Evolutionary conservation across 139 green algal genomes (phyloP), one percentile per base, ranked within the genome.

Genomic region (Auxenochlorella pyrenoidosa): DNA sequence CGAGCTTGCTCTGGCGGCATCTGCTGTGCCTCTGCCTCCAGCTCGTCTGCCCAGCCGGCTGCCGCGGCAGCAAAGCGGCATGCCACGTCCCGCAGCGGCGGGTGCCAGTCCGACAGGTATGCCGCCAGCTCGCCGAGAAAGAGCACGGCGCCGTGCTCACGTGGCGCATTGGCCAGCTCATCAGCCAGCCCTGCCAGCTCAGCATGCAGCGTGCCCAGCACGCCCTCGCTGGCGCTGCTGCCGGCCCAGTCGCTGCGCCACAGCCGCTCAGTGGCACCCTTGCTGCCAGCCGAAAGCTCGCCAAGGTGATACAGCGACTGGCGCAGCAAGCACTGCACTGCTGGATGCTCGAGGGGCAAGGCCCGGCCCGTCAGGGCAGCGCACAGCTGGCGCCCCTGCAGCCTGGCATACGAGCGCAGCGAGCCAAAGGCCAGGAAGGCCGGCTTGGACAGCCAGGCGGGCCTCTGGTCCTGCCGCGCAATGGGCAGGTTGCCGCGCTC

Each of bases 301-400:
- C 89, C 88, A 22, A 92, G 41, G 28, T 94, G 90, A 65, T 87
- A 90, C 70, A 94, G 63, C 47, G 75, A 24, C 88, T 94, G 91
- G 36, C 85, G 87, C 36, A 93, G 34, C 36, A 94, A 76, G 0
- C 66, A 36, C 26, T 88, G 85, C 60, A 94, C 91, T 3, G 78
- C 86, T 24, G 82, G 85, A 18, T 89, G 87, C 3, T 43, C 86
- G 41, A 90, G 82, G 0, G 90, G 88, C 83, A 91, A 68, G 1
- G 16, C 70, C 6, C 83, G 87, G 40, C 90, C 83, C 19, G 54
- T 63, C 83, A 93, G 88, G 8, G 77, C 51, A 21, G 22, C 75
- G 41, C 71, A 86, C 75, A 93, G 84, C 47, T 66, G 41, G 28
- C 84, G 85, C 28, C 83, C 36, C 82, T 91, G 89, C 21, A 59